Percentiles rank a stretch among this genome's conserved stretches.
Evolutionary conservation across 768 basidiomycete genomes (phyloP).

Genomic region (Royoungia palumana): DNA sequence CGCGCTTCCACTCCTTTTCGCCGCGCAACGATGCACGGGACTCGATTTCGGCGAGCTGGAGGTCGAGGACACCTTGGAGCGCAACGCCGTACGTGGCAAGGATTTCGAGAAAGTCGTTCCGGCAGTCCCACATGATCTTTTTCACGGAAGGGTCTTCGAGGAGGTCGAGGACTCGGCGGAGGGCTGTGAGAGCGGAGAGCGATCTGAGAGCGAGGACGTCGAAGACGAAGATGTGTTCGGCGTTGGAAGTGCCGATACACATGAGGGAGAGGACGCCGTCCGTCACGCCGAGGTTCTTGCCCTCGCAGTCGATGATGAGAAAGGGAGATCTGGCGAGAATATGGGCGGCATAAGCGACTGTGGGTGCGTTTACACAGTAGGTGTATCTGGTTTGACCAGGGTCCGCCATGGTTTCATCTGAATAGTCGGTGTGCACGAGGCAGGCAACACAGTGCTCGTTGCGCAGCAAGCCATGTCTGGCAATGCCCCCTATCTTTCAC

Average conservation of each 20-base stretch:
- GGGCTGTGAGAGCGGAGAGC: slow-evolving; percentile 12
- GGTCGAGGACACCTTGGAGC: slow-evolving; percentile 36
- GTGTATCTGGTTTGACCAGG: slow-evolving; percentile 14
- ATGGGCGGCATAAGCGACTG: slow-evolving; percentile 17
- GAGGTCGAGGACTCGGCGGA: slow-evolving; percentile 26
- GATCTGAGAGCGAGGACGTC: slow-evolving; percentile 32
- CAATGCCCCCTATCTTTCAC: no score
- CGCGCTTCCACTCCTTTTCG: slow-evolving; percentile 26
- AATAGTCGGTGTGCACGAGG: slow-evolving; percentile 12
- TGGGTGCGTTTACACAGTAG: slow-evolving; percentile 12
- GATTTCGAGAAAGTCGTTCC: slow-evolving; percentile 40
- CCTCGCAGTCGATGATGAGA: slow-evolving; percentile 41
- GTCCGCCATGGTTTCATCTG: slow-evolving; percentile 18
- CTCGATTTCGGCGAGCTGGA: slow-evolving; percentile 40
- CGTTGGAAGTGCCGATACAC: slow-evolving; percentile 32
- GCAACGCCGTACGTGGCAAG: slow-evolving; percentile 23
- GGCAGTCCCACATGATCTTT: slow-evolving; percentile 44
- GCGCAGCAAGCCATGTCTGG: no score
- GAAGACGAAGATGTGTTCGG: slow-evolving; percentile 35
- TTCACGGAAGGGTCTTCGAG: slow-evolving; percentile 28
- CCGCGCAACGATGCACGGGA: slow-evolving; percentile 25
- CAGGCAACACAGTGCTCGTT: no score
- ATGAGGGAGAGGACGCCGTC: slow-evolving; percentile 36
- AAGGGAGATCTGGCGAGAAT: slow-evolving; percentile 21
- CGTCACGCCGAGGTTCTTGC: slow-evolving; percentile 30